Percentiles rank a stretch among this genome's conserved stretches.
phyloP scores from a whole-genome alignment of 768 basidiomycete species.

The Gyrodon lividus region DNA sequence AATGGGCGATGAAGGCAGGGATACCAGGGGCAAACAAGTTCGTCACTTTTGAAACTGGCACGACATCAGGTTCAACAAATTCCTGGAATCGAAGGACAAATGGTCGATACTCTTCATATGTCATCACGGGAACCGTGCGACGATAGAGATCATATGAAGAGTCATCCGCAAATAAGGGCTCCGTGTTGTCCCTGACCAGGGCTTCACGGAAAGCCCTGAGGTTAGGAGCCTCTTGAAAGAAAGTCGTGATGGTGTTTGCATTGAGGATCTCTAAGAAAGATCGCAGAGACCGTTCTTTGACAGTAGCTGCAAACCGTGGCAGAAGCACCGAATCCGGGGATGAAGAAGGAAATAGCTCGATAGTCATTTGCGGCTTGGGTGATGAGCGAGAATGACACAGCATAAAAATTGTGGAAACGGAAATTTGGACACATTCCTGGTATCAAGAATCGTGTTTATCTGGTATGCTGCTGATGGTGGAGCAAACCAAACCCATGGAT shows the following conservation, averaged over 20 bases:
- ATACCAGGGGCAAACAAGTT: conserved; percentile 18
- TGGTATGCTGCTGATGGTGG: too few species aligned
- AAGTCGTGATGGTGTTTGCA: neutral
- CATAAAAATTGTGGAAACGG: too few species aligned
- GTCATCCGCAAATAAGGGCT: neutral
- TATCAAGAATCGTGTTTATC: too few species aligned
- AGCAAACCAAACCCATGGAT: too few species aligned
- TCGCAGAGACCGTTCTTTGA: neutral
- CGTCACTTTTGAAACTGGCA: neutral
- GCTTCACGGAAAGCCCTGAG: neutral
- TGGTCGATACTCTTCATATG: conserved; percentile 17
- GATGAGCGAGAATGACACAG: too few species aligned
- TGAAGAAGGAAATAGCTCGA: neutral
- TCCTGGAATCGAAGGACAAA: conserved; percentile 9
- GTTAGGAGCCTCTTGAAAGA: neutral
- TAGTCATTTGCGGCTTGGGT: neutral
- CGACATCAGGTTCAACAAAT: conserved; percentile 2
- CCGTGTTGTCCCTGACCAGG: neutral
- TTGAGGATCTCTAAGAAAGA: neutral
- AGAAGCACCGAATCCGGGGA: neutral
- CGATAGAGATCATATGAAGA: conserved; percentile 9
- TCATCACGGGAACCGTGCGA: conserved; percentile 10
- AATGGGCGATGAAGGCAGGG: conserved; percentile 16
- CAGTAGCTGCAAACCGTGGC: neutral
- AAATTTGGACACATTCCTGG: too few species aligned